phyloP scores from a whole-genome alignment of 1,139 yeast species.

The Debaryomycetaceae sp. region DNA sequence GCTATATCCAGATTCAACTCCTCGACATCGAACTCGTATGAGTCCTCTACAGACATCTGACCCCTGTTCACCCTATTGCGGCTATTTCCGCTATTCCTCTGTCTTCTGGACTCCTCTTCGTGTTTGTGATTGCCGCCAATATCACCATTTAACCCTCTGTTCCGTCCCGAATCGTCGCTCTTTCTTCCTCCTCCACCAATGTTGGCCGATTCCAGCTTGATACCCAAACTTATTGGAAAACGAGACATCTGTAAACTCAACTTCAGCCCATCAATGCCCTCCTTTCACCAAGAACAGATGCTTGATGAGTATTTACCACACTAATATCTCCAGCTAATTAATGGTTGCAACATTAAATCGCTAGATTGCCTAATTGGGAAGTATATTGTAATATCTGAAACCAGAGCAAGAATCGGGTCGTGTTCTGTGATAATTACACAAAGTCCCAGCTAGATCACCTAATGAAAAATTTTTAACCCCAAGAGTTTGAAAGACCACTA shows the following conservation, averaged over 20 bases:
- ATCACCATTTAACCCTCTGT: not conserved
- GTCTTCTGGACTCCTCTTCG: not conserved
- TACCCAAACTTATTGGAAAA: not conserved
- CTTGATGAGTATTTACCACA: not conserved
- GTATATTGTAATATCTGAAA: not conserved
- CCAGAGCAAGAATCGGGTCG: not conserved
- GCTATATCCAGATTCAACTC: conserved; percentile 7
- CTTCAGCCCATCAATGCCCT: not conserved
- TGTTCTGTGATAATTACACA: not conserved
- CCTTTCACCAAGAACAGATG: not conserved
- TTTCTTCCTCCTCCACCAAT: not conserved
- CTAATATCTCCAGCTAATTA: not conserved
- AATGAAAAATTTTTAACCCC: conserved; percentile 8
- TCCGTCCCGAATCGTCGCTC: not conserved
- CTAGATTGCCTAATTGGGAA: not conserved
- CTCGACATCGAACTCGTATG: conserved; percentile 6
- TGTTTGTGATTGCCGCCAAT: not conserved
- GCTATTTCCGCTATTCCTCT: not conserved
- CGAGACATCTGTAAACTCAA: not conserved
- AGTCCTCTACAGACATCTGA: not conserved
- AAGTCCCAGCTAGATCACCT: not conserved
- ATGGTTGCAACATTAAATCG: not conserved
- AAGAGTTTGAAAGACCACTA: not conserved
- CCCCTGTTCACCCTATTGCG: not conserved
- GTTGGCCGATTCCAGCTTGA: not conserved